Percentiles rank a stretch among this genome's conserved stretches.
phyloP scores from a whole-genome alignment of 768 basidiomycete genomes.

The Podaxis mareebaensis region DNA sequence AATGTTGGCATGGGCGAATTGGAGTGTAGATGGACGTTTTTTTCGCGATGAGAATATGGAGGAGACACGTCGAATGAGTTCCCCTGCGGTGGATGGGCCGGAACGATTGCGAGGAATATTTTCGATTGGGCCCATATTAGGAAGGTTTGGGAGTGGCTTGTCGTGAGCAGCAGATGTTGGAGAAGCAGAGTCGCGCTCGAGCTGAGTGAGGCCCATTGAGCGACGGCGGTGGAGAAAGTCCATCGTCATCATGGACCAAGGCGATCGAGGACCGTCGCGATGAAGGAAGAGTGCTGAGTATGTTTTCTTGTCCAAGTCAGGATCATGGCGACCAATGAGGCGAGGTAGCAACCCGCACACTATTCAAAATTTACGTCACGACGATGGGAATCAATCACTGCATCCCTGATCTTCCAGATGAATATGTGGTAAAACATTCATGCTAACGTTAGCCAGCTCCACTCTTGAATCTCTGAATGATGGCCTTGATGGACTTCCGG shows the following conservation, averaged over 20 bases:
- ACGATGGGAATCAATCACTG: slow-evolving; percentile 13
- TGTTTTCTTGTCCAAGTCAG: slow-evolving; percentile 1
- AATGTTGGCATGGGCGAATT: slow-evolving; percentile 12
- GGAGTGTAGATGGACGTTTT: slow-evolving; percentile 13
- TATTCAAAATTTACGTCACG: slow-evolving; percentile 13
- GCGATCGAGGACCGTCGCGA: background rate
- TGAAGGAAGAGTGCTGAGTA: background rate
- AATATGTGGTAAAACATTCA: background rate
- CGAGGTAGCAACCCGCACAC: slow-evolving; percentile 5
- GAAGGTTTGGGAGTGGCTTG: slow-evolving; percentile 9
- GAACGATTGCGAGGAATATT: slow-evolving; percentile 10
- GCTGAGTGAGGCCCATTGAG: background rate
- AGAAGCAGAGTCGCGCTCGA: background rate
- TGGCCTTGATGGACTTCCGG: background rate
- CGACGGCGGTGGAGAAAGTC: slow-evolving; percentile 5
- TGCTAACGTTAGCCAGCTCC: background rate
- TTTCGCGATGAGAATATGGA: slow-evolving; percentile 26
- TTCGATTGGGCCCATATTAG: slow-evolving; percentile 8
- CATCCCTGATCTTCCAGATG: background rate
- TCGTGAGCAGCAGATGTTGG: background rate
- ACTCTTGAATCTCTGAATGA: background rate
- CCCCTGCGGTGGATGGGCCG: slow-evolving; percentile 12
- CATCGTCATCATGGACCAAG: background rate
- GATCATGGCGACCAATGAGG: slow-evolving; percentile 6
- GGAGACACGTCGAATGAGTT: slow-evolving; percentile 32